These are phyloP conservation scores for Penicillium palitans DNA, from an alignment of 2,329 filamentous ascomycete genomes.

Conservation along the genomic window DNA sequence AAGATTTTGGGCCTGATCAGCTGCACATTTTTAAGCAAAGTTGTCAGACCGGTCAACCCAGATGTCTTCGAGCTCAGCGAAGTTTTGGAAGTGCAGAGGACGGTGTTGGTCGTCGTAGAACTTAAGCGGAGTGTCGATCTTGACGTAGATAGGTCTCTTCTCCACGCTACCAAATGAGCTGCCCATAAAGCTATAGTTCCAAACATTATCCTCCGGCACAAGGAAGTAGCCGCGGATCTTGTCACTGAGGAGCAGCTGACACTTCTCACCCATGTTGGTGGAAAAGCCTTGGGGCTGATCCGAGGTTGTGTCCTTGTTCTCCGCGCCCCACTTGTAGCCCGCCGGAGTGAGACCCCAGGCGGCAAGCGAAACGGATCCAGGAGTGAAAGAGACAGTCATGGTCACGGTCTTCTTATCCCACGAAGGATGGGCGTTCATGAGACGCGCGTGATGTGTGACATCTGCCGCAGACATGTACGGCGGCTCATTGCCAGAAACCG, in stretches of 20 bases:
- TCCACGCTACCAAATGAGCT: conserved; percentile 82
- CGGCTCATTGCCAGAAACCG: conserved; percentile 88
- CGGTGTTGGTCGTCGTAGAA: conserved; percentile 94
- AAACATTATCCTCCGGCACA: conserved; percentile 82
- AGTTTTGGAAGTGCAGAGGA: conserved; percentile 94
- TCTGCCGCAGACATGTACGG: conserved; percentile 95
- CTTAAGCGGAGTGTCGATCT: conserved; percentile 83
- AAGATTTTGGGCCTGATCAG: conserved; percentile 22
- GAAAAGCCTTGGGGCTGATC: conserved; percentile 94
- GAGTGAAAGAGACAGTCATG: conserved; percentile 94
- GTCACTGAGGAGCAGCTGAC: conserved; percentile 87
- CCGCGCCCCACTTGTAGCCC: conserved; percentile 94
- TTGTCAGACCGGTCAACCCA: conserved; percentile 93
- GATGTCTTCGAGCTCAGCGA: conserved; percentile 94
- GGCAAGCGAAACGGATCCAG: conserved; percentile 89
- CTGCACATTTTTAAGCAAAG: conserved; percentile 66
- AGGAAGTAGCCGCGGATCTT: conserved; percentile 95
- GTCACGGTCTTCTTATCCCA: conserved; percentile 93
- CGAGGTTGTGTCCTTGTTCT: conserved; percentile 89
- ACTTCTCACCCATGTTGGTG: conserved; percentile 90
- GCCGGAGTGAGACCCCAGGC: conserved; percentile 90
- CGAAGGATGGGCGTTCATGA: conserved; percentile 77
- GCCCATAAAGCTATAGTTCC: conserved; percentile 99
- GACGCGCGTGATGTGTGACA: conserved; percentile 87
- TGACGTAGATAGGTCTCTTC: conserved; percentile 88